Percentiles rank a stretch among this genome's conserved stretches.
Evolutionary conservation across 345 rosid species (phyloP).

Genomic region (Kandelia obovata): DNA sequence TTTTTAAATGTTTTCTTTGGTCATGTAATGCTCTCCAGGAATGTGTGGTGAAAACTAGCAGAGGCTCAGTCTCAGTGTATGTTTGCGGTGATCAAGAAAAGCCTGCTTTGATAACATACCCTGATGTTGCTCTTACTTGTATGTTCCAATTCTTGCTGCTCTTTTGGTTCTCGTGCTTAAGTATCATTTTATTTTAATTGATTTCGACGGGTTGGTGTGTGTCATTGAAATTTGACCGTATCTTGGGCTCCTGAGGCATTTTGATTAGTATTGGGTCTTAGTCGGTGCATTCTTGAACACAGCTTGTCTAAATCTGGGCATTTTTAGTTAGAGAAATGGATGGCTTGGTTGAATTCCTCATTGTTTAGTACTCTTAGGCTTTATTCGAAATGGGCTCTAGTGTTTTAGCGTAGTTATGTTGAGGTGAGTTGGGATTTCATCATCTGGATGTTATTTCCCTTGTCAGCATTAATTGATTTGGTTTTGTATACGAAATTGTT

Average conservation of each 20-base stretch:
- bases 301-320: not conserved
- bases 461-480: not conserved
- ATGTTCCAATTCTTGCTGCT: conserved; percentile 14
- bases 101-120: conserved; percentile 80
- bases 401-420: not conserved
- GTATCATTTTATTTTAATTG: not conserved
- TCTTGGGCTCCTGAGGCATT: not conserved
- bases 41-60: conserved; percentile 67
- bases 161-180: not conserved
- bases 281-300: not conserved
- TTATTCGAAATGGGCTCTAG: not conserved
- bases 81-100: conserved; percentile 78
- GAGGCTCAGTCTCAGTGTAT: conserved; percentile 62
- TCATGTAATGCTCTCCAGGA: conserved; percentile 41
- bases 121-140: conserved; percentile 90
- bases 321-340: not conserved
- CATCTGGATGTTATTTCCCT: not conserved
- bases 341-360: not conserved
- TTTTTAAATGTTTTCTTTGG: not conserved
- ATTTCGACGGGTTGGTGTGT: not conserved
- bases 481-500: not conserved
- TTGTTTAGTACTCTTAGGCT: not conserved
- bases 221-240: not conserved
- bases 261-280: conserved; percentile 1
- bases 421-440: not conserved